phyloP scores from a whole-genome alignment of 768 basidiomycete genomes.

The Chalciporus sphaerocephalus region DNA sequence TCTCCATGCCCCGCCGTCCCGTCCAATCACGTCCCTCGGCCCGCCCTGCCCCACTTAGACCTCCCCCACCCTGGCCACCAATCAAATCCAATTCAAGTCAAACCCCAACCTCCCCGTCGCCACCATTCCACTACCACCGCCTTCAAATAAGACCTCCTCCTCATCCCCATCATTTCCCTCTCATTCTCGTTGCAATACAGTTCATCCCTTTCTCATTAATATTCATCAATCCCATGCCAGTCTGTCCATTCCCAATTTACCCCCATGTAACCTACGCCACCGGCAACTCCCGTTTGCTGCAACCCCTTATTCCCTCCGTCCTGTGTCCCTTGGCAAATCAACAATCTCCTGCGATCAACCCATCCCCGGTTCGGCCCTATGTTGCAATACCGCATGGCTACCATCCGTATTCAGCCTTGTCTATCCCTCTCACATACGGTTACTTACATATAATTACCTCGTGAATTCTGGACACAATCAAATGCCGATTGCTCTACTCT shows the following conservation, averaged over 20 bases:
- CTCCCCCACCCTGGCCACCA: background rate
- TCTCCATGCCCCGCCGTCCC: constrained; percentile 22
- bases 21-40: constrained; percentile 6
- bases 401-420: background rate
- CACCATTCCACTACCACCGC: constrained; percentile 3
- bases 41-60: constrained; percentile 12
- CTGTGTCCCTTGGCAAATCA: constrained; percentile 6
- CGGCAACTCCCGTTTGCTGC: constrained; percentile 25
- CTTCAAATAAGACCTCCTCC: background rate
- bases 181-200: background rate
- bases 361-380: background rate
- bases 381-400: background rate
- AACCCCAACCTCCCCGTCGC: background rate
- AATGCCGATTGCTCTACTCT: background rate
- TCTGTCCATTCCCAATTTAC: background rate
- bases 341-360: too few relatives aligned
- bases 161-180: background rate
- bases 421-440: background rate
- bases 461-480: background rate
- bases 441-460: background rate
- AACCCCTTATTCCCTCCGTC: constrained; percentile 15
- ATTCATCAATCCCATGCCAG: background rate
- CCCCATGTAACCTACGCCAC: constrained; percentile 24
- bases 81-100: background rate
- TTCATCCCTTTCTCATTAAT: background rate